Evolutionary conservation across 768 basidiomycete genomes (phyloP).

Genomic region (Clathrus columnatus): DNA sequence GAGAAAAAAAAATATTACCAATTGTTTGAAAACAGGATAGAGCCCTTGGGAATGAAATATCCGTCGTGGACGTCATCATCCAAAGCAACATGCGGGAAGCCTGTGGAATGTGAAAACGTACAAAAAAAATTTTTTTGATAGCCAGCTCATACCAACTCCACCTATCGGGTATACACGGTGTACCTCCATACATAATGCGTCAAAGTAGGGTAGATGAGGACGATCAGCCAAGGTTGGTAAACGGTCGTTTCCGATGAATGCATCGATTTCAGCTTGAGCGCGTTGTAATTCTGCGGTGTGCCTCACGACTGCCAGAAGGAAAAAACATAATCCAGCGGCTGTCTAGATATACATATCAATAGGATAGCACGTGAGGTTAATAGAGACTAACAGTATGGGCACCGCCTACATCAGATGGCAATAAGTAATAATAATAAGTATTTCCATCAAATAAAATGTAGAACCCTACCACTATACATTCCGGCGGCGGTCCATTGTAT

Average conservation of each 20-base stretch:
- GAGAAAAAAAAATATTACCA: constrained; percentile 18
- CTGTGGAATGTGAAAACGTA: constrained; percentile 17
- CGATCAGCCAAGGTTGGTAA: constrained; percentile 21
- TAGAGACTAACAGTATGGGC: not conserved
- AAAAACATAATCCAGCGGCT: constrained; percentile 4
- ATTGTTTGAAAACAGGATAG: constrained; percentile 25
- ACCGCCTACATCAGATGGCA: not conserved
- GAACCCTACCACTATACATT: not conserved
- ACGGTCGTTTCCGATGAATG: constrained; percentile 20
- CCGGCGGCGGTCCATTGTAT: not conserved
- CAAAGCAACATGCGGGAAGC: constrained; percentile 32
- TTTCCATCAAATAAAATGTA: not conserved
- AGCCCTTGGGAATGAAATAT: constrained; percentile 28
- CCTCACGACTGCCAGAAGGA: constrained; percentile 23
- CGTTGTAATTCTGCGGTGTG: constrained; percentile 23
- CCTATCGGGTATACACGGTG: not conserved
- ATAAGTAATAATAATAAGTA: not conserved
- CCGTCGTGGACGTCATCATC: constrained; percentile 29
- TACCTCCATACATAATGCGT: constrained; percentile 19
- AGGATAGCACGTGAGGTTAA: not conserved
- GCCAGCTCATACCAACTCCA: not conserved
- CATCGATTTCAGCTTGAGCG: constrained; percentile 25
- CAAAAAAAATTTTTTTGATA: not conserved
- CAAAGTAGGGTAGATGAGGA: constrained; percentile 21
- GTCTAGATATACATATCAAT: constrained; percentile 2